Percentiles rank a stretch among this genome's conserved stretches.
Conservation (phyloP, 805 yeast genomes). For the Starmerella tilneyi region DNA sequence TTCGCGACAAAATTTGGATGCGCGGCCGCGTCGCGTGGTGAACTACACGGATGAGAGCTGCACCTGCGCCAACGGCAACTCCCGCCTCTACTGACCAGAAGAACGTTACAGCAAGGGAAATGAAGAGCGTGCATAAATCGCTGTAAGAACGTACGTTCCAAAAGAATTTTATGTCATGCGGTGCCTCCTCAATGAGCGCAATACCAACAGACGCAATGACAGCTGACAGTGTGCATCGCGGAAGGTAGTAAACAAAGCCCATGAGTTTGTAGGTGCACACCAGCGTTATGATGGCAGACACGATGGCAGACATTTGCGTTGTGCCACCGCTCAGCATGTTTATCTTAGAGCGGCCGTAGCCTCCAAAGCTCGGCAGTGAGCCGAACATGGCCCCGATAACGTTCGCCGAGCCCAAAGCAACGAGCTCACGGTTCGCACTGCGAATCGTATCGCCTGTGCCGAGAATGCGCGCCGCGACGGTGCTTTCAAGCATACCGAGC, state of each 20-base stretch:
- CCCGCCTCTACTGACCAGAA: constrained; percentile 81
- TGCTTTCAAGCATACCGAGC: constrained; percentile 84
- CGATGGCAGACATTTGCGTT: constrained; percentile 72
- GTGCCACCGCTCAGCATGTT: constrained; percentile 81
- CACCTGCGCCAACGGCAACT: constrained; percentile 73
- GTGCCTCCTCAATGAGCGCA: constrained; percentile 72
- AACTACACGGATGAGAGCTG: constrained; percentile 68
- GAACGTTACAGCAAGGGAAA: constrained; percentile 56
- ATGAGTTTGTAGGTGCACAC: constrained; percentile 52
- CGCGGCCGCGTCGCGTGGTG: constrained; percentile 72
- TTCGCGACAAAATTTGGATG: constrained; percentile 69
- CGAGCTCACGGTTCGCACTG: constrained; percentile 78
- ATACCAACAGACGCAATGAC: constrained; percentile 71
- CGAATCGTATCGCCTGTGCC: constrained; percentile 52
- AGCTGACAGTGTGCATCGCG: constrained; percentile 68
- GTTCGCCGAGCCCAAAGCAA: constrained; percentile 76
- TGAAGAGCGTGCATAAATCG: constrained; percentile 57
- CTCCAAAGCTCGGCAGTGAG: constrained; percentile 87
- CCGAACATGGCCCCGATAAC: constrained; percentile 45
- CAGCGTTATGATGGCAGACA: constrained; percentile 68
- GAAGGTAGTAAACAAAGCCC: constrained; percentile 58
- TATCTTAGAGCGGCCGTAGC: constrained; percentile 85
- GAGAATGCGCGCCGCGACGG: constrained; percentile 81
- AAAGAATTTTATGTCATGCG: constrained; percentile 65
- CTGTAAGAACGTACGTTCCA: constrained; percentile 61